Evolutionary conservation across 306 rosid genomes (phyloP), one percentile per base, ranked within the genome.

Genomic region (Begonia peltatifolia): DNA sequence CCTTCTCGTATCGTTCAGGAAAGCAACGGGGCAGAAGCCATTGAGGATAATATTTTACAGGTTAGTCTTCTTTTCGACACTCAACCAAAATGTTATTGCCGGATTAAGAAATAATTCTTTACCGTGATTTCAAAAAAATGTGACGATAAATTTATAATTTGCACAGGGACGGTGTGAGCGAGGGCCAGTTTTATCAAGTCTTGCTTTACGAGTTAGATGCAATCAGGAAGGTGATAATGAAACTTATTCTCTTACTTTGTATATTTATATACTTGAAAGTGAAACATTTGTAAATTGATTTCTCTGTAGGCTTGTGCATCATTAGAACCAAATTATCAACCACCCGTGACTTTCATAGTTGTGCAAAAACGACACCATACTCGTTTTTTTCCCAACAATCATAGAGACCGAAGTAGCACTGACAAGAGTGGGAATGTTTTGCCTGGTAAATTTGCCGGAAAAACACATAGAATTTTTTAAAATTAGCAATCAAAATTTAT

Each of bases 281-380:
- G 9, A 47, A 16, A 7, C 35, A 35, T 41, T 50, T 10, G n/a
- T 16, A 41, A 4, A 41, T 9, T 41, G 18, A 36, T 12, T 13
- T 42, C 6, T 62, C 53, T 56, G 14, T 61, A 87, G 96, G 96
- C 96, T 1, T 87, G 96, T 54, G 96, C 94, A 49, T 87, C 96
- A 42, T 59, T 87, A 60, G 96, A 87, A 62, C 96, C 94, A 11
- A 87, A 87, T 68, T 87, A 87, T 68, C 96, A 87, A 74, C 96
- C 96, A 1, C 96, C 94, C 6, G 96, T 87, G 42, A 87, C 96
- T 47, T 87, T 87, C 68, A 83, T 89, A 14, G 83, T 89, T 8
- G 97, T 89, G 14, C 97, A 89, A 73, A 89, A 89, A 63, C 76
- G 97, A 51, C 97, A 89, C 54, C 97, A 89, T 57, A 89, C 97